Conservation (phyloP, 345 rosid species). For the Salix purpurea region DNA sequence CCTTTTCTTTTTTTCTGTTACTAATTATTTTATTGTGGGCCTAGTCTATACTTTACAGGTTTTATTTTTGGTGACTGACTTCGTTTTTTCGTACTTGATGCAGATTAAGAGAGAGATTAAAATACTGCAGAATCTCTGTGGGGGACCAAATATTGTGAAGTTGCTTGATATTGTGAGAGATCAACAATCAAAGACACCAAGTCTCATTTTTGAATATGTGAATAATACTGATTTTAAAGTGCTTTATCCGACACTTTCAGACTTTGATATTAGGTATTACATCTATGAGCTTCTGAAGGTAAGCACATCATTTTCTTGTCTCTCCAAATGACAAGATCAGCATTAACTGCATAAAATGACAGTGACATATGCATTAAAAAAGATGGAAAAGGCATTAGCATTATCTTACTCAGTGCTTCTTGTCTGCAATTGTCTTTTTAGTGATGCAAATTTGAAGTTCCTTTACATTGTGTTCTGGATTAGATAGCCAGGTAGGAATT, state of each 20-base stretch:
- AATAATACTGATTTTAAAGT: conserved; percentile 93
- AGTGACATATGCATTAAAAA: background rate
- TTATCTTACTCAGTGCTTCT: background rate
- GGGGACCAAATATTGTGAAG: conserved; percentile 91
- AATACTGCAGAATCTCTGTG: conserved; percentile 93
- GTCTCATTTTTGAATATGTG: conserved; percentile 88
- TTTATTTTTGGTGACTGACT: background rate
- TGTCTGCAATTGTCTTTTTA: background rate
- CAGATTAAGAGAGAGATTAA: conserved; percentile 99
- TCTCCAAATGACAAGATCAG: background rate
- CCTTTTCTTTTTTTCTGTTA: background rate
- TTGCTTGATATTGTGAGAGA: conserved; percentile 95
- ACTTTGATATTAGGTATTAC: conserved; percentile 82
- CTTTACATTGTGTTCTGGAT: background rate
- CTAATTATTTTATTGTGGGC: background rate
- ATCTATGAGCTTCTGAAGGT: conserved; percentile 87
- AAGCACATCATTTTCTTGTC: conserved; percentile 14
- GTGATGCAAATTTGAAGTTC: background rate
- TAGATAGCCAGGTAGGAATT: background rate
- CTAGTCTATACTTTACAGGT: background rate
- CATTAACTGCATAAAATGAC: background rate
- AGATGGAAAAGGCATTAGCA: background rate
- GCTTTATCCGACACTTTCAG: conserved; percentile 84
- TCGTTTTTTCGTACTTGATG: conserved; percentile 6
- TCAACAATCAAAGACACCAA: conserved; percentile 92